Conservation (phyloP, 2,329 filamentous ascomycete genomes). For the Pseudocercospora musae region DNA sequence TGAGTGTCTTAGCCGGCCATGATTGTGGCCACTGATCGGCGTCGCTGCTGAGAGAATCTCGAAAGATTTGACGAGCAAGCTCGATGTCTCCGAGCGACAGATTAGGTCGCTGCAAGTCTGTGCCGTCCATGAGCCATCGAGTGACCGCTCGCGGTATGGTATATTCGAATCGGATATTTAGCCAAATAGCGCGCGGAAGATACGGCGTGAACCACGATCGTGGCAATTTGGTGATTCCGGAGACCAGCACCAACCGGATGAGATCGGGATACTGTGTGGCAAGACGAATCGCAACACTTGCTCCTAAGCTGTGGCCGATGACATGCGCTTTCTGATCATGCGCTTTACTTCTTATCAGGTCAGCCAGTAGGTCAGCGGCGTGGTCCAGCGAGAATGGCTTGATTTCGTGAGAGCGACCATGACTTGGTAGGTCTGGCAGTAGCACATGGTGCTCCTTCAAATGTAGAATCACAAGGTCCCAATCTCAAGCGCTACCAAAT, state of each 20-base stretch:
- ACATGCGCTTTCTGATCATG: slow-evolving; percentile 23
- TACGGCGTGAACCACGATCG: slow-evolving; percentile 4
- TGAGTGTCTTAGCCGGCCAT: slow-evolving; percentile 24
- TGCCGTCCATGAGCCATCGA: slow-evolving; percentile 26
- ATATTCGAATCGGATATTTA: slow-evolving; percentile 17
- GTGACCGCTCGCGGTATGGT: slow-evolving; percentile 17
- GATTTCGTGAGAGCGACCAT: slow-evolving; percentile 22
- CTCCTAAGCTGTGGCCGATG: slow-evolving; percentile 30
- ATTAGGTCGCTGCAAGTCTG: slow-evolving; percentile 13
- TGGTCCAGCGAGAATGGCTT: slow-evolving; percentile 22
- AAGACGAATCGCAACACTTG: slow-evolving; percentile 26
- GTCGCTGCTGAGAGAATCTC: slow-evolving; percentile 6
- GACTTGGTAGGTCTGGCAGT: slow-evolving; percentile 26
- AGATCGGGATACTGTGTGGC: slow-evolving; percentile 21
- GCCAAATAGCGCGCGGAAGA: slow-evolving; percentile 21
- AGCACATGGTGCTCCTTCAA: slow-evolving; percentile 26
- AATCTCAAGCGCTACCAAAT: slow-evolving; percentile 18
- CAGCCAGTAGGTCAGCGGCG: slow-evolving; percentile 21
- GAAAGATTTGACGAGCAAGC: slow-evolving; percentile 19
- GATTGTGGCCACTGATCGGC: slow-evolving; percentile 15
- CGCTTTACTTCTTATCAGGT: slow-evolving; percentile 23
- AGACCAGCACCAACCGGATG: slow-evolving; percentile 24
- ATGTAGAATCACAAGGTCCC: slow-evolving; percentile 24
- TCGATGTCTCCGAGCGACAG: background rate
- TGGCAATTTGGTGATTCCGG: slow-evolving; percentile 21